phyloP scores from a whole-genome alignment of 2,329 filamentous ascomycete genomes.

The Epicoccum sorghinum region DNA sequence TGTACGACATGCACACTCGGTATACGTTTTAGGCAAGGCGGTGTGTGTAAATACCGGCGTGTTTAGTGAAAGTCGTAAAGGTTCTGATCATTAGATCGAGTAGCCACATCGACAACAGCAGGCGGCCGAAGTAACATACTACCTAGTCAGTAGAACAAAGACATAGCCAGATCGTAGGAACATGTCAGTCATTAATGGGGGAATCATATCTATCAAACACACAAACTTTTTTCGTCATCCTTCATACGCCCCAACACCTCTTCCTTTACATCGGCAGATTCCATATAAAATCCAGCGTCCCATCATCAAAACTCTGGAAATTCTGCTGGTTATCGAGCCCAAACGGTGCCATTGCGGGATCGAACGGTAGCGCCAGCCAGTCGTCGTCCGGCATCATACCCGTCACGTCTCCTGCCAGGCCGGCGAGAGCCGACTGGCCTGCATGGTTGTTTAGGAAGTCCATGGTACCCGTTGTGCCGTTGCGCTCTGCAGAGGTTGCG shows the following conservation, averaged over 20 bases:
- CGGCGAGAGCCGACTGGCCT: slow-evolving; percentile 43
- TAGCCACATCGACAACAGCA: too few relatives aligned
- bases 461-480: slow-evolving; percentile 38
- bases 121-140: too few relatives aligned
- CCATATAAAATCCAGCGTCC: slow-evolving; percentile 49
- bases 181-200: too few relatives aligned
- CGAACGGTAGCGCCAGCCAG: slow-evolving; percentile 48
- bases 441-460: slow-evolving; percentile 47
- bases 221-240: too few relatives aligned
- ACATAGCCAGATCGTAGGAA: too few relatives aligned
- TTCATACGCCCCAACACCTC: background rate
- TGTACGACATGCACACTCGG: too few relatives aligned
- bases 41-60: too few relatives aligned
- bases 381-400: slow-evolving; percentile 47
- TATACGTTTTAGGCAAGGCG: too few relatives aligned
- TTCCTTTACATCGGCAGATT: slow-evolving; percentile 39
- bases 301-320: slow-evolving; percentile 48
- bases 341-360: slow-evolving; percentile 49
- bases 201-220: too few relatives aligned
- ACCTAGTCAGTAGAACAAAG: too few relatives aligned
- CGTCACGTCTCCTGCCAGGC: slow-evolving; percentile 42
- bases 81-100: too few relatives aligned
- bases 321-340: slow-evolving; percentile 42
- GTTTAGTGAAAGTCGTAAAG: too few relatives aligned
- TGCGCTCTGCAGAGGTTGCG: slow-evolving; percentile 38